Evolutionary conservation across 371 early-diverging fungal species (phyloP).

Genomic region (Lichtheimia hyalospora): DNA sequence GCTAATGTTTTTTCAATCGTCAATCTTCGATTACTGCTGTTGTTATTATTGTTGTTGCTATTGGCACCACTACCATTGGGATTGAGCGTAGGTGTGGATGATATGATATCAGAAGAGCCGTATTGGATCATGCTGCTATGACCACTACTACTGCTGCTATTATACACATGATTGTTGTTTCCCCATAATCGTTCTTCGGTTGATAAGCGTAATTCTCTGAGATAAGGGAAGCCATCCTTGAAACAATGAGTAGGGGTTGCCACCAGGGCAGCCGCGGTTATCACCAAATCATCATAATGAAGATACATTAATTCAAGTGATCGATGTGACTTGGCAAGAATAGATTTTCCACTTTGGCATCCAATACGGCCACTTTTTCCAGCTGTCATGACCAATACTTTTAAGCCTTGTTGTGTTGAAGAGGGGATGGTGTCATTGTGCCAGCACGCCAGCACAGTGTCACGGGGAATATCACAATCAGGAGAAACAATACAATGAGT

Average conservation of each 20-base stretch:
- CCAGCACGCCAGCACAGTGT: background rate
- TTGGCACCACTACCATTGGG: too few species aligned
- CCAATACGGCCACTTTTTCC: background rate
- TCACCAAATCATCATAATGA: background rate
- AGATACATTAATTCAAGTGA: background rate
- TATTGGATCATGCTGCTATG: background rate
- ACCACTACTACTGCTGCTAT: background rate
- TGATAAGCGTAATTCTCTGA: background rate
- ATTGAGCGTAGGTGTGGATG: too few species aligned
- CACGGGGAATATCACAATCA: background rate
- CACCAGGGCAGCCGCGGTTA: background rate
- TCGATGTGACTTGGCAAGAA: background rate
- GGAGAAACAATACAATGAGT: background rate
- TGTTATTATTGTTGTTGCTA: too few species aligned
- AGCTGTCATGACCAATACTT: background rate
- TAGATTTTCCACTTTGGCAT: background rate
- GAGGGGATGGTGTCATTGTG: background rate
- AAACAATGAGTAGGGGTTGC: background rate
- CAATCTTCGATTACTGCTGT: too few species aligned
- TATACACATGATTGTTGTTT: background rate
- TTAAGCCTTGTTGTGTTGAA: background rate
- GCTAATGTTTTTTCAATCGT: too few species aligned
- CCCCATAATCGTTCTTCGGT: background rate
- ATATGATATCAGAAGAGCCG: too few species aligned
- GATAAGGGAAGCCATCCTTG: background rate